These are phyloP conservation scores for Apiospora sp. DNA, from an alignment of 2,329 filamentous ascomycete genomes.

Conservation along the genomic window DNA sequence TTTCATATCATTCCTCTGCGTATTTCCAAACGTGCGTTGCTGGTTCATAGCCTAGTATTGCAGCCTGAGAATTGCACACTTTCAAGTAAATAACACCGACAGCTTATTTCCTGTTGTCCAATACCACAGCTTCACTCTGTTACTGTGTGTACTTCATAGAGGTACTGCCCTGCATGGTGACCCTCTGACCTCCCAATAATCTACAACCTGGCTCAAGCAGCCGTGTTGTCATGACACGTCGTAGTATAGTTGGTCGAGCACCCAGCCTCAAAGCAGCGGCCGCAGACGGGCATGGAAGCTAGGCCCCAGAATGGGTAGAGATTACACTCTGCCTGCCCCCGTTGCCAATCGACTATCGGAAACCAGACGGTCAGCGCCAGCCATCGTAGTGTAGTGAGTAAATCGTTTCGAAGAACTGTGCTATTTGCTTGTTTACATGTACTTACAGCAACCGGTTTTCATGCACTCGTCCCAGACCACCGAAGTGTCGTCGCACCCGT, in stretches of 20 bases:
- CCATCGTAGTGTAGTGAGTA: fast-evolving
- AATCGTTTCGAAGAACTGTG: too few relatives aligned
- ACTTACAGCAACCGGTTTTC: constrained; percentile 2
- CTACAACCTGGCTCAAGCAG: not conserved
- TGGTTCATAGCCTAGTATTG: too few relatives aligned
- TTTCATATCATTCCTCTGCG: too few relatives aligned
- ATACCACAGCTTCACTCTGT: not conserved
- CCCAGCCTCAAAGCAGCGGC: constrained; percentile 9
- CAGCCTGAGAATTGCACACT: too few relatives aligned
- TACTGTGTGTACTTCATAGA: too few relatives aligned
- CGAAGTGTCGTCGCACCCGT: not conserved
- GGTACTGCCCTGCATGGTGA: not conserved
- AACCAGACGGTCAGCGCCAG: not conserved
- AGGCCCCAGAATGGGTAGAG: constrained; percentile 15
- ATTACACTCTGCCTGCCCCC: not conserved
- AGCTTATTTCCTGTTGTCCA: not conserved
- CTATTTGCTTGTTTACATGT: not conserved
- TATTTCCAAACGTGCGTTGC: too few relatives aligned
- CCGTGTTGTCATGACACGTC: not conserved
- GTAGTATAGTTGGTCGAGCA: constrained; percentile 5
- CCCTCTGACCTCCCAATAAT: too few relatives aligned
- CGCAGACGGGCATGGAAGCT: constrained; percentile 4
- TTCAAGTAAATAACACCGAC: too few relatives aligned
- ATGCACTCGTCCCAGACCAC: constrained; percentile 12
- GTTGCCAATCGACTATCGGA: not conserved